Evolutionary conservation across 106 monocot genomes (phyloP), one percentile per base, ranked within the genome.

Genomic region (Alisma plantagoaquatica): DNA sequence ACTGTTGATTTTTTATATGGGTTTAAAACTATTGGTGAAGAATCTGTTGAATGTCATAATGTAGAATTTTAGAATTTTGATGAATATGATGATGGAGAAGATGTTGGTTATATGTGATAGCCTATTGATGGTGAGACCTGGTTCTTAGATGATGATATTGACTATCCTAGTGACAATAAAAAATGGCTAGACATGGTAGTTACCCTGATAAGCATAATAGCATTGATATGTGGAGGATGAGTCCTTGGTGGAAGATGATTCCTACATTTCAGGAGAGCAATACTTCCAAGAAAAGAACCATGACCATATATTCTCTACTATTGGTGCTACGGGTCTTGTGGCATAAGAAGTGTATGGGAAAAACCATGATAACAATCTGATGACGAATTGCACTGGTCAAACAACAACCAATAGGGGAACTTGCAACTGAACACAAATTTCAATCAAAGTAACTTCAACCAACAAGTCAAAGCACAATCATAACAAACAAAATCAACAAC

Each of bases 31-130:
- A 33, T 99, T 55, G 98, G 98, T 46, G 98, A 90, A 67, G 90
- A 90, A 10, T 77, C 82, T 31, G 51, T 75, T 54, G 98, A 91
- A 26, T 99, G 86, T 70, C 90, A 79, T 43, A 81, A 86, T 79
- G 98, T 90, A n/a, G n/a, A n/a, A 53, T 99, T 74, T 31, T 99
- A 90, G 98, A 90, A 99, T 63, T 99, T 90, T 65, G 98, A 99
- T 77, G 90, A 99, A 55, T 99, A 99, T 67, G 90, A 82, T 51
- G 98, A 86, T 45, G 98, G 90, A 31, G 90, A 91, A 41, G 98
- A 99, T 82, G 86, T 91, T 61, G 98, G 98, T 3, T 99, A 90
- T 59, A 99, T 64, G 57, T 73, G 98, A 61, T 90, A 99, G 31
- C 98, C 90, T 66, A 91, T 99, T 67, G 98, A 99, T 74, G 98